Base-by-base conservation (phyloP, 2,329 filamentous ascomycete genomes). In the Pseudocercospora musae region DNA sequence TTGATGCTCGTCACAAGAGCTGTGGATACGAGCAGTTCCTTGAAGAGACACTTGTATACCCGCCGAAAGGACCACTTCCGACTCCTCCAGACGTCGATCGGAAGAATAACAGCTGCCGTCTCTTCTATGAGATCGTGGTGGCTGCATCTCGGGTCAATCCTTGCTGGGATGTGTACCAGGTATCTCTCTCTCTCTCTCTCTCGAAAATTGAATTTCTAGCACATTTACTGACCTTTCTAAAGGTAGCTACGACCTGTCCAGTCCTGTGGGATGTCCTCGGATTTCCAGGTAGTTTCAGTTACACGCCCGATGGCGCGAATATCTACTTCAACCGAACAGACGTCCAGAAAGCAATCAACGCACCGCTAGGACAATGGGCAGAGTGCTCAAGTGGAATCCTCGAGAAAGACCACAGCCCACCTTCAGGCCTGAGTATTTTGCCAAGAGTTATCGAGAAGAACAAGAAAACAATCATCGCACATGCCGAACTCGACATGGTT, bases 81-180 rank as follows among this genome's bases (percentile, higher is more conserved):
- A 73, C 72, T 0, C 77, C 79, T 29, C 80, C 85, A 5, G 82
- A 82, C 63, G 73, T 74, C 56, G 74, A 78, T 25, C 68, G 77
- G 37, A 77, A 77, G 0, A 68, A 73, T n/a, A 71, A 76, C 0
- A 81, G 79, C 3, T 93, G 90, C 72, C 60, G 64, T 7, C 58
- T 75, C 20, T 74, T 69, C 68, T 74, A 81, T 61, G 78, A 82
- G 21, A 83, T 90, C 29, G 79, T 78, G 68, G 67, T 79, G 0
- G 87, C 85, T 29, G 82, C 83, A 7, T 65, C 79, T 4, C 71
- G 78, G 1, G 75, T 85, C 33, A 95, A 95, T 77, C 91, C 91
- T 0, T 95, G 91, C 79, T 96, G 89, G 77, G 86, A 92, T 73
- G 79, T 90, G 10, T 95, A 94, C 76, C 85, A 89, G 56, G 48